These are phyloP conservation scores for Sordariomycetes sp. DNA, from an alignment of 2,329 filamentous ascomycete genomes.

Conservation along the genomic window DNA sequence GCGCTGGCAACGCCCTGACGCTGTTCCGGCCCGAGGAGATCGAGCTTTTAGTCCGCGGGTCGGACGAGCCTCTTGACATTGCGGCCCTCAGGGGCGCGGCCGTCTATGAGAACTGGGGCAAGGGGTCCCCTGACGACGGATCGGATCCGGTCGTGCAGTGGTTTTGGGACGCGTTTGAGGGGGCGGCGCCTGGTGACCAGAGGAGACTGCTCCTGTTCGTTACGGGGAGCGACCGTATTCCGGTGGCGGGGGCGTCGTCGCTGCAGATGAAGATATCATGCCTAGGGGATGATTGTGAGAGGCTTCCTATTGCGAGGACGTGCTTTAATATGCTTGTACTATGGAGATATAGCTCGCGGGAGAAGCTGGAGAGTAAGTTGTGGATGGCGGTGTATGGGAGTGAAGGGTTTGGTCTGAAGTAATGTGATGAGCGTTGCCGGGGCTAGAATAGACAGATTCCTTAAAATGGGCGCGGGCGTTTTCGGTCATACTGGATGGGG, in stretches of 20 bases:
- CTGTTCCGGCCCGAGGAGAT: slow-evolving; percentile 87
- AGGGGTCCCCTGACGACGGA: slow-evolving; percentile 33
- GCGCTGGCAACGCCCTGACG: slow-evolving; percentile 74
- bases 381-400: slow-evolving; percentile 84
- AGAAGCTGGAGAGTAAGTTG: slow-evolving; percentile 56
- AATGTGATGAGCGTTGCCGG: slow-evolving; percentile 9
- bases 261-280: slow-evolving; percentile 65
- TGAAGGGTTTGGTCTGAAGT: slow-evolving; percentile 86
- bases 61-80: slow-evolving; percentile 73
- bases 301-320: slow-evolving; percentile 77
- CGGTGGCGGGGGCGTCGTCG: slow-evolving; percentile 73
- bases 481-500: background rate
- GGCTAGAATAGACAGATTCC: background rate
- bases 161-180: slow-evolving; percentile 79
- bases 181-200: slow-evolving; percentile 53
- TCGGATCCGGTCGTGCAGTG: slow-evolving; percentile 58
- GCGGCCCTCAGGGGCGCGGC: slow-evolving; percentile 62
- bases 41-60: slow-evolving; percentile 73
- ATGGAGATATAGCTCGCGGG: slow-evolving; percentile 54
- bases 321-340: slow-evolving; percentile 81
- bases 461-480: background rate
- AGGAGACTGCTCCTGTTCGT: slow-evolving; percentile 74
- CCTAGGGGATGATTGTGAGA: slow-evolving; percentile 57
- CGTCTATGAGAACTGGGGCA: slow-evolving; percentile 69
- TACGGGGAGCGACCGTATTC: slow-evolving; percentile 81